Evolutionary conservation across 176 grass and related monocot species (phyloP), one percentile per base, ranked within the genome.

Genomic region (Pontederia crassipes): DNA sequence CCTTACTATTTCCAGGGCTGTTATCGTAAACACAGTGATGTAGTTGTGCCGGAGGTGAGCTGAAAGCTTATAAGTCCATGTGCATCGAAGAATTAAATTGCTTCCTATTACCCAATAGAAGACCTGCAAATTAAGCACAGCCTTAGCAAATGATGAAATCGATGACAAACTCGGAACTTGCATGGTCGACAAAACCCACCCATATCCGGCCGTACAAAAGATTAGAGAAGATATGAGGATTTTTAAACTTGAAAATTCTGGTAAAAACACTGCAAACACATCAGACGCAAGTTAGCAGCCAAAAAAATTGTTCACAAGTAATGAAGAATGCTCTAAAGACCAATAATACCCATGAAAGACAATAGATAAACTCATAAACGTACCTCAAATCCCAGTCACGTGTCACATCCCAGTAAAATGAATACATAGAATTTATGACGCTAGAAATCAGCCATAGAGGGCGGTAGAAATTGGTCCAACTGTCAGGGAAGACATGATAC

Each of bases 341-440:
- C 32, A 40, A 40, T 40, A 40, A 40, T 40, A 40, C 2, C 32
- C 2, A 40, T 4, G 32, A 40, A 40, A 40, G 32, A 40, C 1
- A 40, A 75, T 64, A 74, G 15, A 11, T 51, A 12, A 24, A 24
- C 20, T 24, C 20, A 24, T 24, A 24, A 1, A 10, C 47, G 26
- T 28, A 95, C 85, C 89, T 95, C 75, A 95, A 83, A 73, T 95
- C 89, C 89, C 89, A 95, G 79, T 95, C 89, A 46, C 89, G 82
- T 20, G 75, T 89, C 62, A 89, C 83, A 78, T 95, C 89, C 89
- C 89, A 95, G 49, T 95, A 95, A 72, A 95, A 95, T 8, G 89
- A 95, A 78, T 95, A 95, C 32, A 95, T 24, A 1, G 85, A 89
- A 72, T 95, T 95, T 45, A 95, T 58, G 70, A 89, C 76, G 75